A percentile compares a stretch with the other conserved stretches of the same genome.
These are phyloP conservation scores for Solioccasus polychromus DNA, from an alignment of 768 basidiomycete genomes.

Conservation along the genomic window DNA sequence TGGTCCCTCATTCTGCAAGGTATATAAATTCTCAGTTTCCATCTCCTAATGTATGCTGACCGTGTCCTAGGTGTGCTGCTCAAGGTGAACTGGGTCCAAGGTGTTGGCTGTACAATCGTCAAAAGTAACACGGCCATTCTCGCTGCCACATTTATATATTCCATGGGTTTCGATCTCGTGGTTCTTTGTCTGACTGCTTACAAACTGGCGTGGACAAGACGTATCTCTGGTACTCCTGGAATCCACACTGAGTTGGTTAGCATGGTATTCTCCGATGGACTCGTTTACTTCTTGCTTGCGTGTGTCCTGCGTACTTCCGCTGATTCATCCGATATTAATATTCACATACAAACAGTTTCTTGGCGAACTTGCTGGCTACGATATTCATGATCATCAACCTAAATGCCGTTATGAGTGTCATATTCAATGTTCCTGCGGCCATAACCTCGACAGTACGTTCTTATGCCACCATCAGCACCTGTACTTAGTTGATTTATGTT, in stretches of 20 bases:
- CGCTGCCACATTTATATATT: conserved; percentile 71
- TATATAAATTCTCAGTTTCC: conserved; percentile 9
- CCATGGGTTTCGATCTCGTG: conserved; percentile 69
- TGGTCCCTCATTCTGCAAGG: conserved; percentile 72
- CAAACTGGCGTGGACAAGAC: conserved; percentile 44
- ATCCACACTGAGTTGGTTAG: conserved; percentile 47
- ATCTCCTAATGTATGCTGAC: not conserved
- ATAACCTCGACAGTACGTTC: conserved; percentile 47
- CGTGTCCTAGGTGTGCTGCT: conserved; percentile 50
- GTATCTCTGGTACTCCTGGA: conserved; percentile 19
- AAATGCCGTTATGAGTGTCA: conserved; percentile 64
- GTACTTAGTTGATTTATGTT: not conserved
- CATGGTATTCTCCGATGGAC: conserved; percentile 68
- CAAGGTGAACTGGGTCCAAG: conserved; percentile 52
- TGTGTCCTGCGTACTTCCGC: conserved; percentile 30
- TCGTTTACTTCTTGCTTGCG: conserved; percentile 77
- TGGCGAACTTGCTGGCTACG: conserved; percentile 41
- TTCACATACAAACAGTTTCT: conserved; percentile 31
- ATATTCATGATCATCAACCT: conserved; percentile 65
- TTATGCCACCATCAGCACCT: not conserved
- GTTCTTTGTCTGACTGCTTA: conserved; percentile 59
- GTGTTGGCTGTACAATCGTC: conserved; percentile 50
- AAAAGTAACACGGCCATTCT: conserved; percentile 61
- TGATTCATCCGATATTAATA: conserved; percentile 23
- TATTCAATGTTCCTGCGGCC: conserved; percentile 66